Evolutionary conservation across 371 early-diverging fungal species (phyloP), one percentile per base, ranked within the genome.

Genomic region (Parasitella parasitica): DNA sequence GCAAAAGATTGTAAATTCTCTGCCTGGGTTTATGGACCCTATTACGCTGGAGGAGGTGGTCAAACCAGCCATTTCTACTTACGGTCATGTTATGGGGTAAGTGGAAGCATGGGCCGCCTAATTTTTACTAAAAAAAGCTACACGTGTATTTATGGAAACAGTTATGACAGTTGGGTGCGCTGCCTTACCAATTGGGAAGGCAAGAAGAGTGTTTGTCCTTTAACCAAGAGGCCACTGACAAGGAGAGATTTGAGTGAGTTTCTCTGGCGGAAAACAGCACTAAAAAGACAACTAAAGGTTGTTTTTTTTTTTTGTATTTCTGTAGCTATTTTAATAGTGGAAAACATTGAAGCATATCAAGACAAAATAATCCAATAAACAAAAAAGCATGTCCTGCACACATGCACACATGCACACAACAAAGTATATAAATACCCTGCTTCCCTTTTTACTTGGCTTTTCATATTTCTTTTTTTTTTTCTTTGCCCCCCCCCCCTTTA

Each of bases 51-150:
- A 97, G 58, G 89, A 89, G 39, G 92, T 97, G 22, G 83, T 89
- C 15, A 93, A 91, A 60, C 97, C 97, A 6, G 96, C 97, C 4
- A 95, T 97, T 52, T 95, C 96, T 20, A 95, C 93, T 56, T 95
- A 92, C 69, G 97, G 97, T 18, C 97, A 96, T 79, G 96, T 97
- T 38, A 95, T 95, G 93, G 91, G 91, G 71, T 89, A 80, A 63
- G 59, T 64, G 38, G 27, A 54, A 22, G 38, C 28, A 58, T 32
- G 20, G 28, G 34, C 34, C 36, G 35, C 22, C 11, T 24, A 46
- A 13, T 18, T 43, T 26, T 26, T 18, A 35, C 26, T 54, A 15
- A 32, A 52, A 36, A 18, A 52, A n/a, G 18, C 11, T 24, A 46
- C 24, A 24, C 13, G 46, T 22, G 24, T 16, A 22, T n/a, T n/a